phyloP scores from a whole-genome alignment of 768 basidiomycete genomes.

The Gyrodon lividus region DNA sequence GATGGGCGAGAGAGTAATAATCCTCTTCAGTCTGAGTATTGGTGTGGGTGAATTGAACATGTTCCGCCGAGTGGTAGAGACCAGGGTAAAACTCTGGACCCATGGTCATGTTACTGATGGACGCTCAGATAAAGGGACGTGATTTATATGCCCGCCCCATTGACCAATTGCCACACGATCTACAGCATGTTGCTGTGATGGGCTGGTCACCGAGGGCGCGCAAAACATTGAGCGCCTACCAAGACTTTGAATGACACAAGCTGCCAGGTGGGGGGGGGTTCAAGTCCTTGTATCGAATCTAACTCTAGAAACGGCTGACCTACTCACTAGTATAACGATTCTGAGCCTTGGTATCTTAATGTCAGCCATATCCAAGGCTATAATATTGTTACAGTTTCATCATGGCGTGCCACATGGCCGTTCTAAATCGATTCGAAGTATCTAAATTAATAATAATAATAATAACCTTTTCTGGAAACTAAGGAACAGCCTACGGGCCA shows the following conservation, averaged over 20 bases:
- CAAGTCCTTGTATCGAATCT: no score
- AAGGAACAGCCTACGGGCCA: background rate
- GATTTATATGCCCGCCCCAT: constrained; percentile 14
- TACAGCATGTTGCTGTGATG: constrained; percentile 30
- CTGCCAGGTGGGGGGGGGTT: no score
- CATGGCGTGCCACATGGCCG: constrained; percentile 15
- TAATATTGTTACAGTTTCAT: no score
- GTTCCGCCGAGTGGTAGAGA: background rate
- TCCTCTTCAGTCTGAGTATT: background rate
- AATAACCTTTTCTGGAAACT: background rate
- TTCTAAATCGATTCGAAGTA: constrained; percentile 3
- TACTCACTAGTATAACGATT: constrained; percentile 20
- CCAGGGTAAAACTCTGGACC: constrained; percentile 7
- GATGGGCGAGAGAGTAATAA: background rate
- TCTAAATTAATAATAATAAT: no score
- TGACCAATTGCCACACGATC: background rate
- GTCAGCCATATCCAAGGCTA: no score
- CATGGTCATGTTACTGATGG: constrained; percentile 12
- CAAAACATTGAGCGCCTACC: background rate
- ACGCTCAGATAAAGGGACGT: background rate
- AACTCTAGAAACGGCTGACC: background rate
- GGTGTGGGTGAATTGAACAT: background rate
- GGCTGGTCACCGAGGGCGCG: no score
- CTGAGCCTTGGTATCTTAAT: constrained; percentile 15
- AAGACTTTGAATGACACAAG: no score